Percentiles rank a stretch among this genome's conserved stretches.
These are phyloP conservation scores for Cystobasidiaceae sp. DNA, from an alignment of 1,284 basidiomycete genomes.

Conservation along the genomic window DNA sequence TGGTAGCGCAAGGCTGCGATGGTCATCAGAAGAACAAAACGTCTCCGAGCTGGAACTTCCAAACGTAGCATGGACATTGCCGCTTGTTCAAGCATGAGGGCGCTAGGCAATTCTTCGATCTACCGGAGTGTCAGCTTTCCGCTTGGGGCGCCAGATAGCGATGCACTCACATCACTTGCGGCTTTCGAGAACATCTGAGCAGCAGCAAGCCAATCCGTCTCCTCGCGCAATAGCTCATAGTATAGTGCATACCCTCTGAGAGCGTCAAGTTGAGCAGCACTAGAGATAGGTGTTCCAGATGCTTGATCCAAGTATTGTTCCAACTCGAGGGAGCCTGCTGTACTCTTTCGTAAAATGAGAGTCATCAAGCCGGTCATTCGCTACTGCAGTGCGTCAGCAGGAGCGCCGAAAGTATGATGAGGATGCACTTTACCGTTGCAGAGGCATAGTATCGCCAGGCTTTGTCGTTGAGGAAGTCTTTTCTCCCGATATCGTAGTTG, in stretches of 20 bases:
- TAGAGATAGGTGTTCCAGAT: conserved; percentile 35
- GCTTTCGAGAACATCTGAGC: conserved; percentile 45
- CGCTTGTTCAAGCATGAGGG: conserved; percentile 54
- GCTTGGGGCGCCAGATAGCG: too few species aligned
- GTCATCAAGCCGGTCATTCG: conserved; percentile 50
- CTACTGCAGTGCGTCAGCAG: not conserved
- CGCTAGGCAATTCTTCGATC: conserved; percentile 52
- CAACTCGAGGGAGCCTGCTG: conserved; percentile 28
- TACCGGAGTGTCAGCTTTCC: conserved; percentile 3
- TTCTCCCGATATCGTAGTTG: conserved; percentile 77
- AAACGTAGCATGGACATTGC: conserved; percentile 48
- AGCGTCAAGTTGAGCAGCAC: conserved; percentile 47
- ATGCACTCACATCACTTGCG: conserved; percentile 40
- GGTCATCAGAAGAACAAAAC: conserved; percentile 50
- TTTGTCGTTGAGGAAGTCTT: conserved; percentile 47
- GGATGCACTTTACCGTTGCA: conserved; percentile 42
- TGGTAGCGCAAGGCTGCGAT: conserved; percentile 53
- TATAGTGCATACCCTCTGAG: conserved; percentile 48
- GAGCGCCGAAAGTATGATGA: not conserved
- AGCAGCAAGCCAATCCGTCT: conserved; percentile 47
- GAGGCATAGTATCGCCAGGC: conserved; percentile 48
- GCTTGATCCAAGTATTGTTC: conserved; percentile 48
- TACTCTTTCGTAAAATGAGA: conserved; percentile 37
- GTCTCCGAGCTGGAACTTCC: not conserved
- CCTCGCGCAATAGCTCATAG: conserved; percentile 48